These are phyloP conservation scores for Trichoderma sp. DNA, from an alignment of 2,329 filamentous ascomycete species.

Conservation along the genomic window DNA sequence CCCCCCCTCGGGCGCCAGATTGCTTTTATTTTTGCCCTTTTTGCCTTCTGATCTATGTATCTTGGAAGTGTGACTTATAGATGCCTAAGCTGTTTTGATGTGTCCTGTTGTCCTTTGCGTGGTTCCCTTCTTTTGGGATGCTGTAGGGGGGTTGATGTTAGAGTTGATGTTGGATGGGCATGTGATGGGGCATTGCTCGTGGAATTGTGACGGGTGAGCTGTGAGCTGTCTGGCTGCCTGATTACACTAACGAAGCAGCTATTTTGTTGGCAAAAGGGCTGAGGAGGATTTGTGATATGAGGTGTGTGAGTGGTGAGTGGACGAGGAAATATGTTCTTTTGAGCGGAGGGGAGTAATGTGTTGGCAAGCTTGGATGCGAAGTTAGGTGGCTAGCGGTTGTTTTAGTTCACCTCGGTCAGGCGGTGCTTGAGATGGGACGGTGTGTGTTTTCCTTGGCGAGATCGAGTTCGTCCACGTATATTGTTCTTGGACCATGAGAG, in stretches of 20 bases:
- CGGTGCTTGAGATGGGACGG: not conserved
- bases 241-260: not conserved
- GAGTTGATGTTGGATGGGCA: not conserved
- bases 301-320: not conserved
- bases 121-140: too few relatives aligned
- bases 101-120: too few relatives aligned
- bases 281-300: not conserved
- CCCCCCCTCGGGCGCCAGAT: constrained; percentile 37
- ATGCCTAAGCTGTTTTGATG: too few relatives aligned
- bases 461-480: constrained; percentile 4
- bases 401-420: constrained; percentile 1
- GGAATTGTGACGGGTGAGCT: not conserved
- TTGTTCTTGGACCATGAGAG: not conserved
- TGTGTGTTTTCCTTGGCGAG: not conserved
- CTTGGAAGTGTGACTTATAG: too few relatives aligned
- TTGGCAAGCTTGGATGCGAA: constrained; percentile 9
- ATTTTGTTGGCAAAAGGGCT: not conserved
- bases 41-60: not conserved
- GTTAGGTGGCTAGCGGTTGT: not conserved
- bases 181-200: not conserved
- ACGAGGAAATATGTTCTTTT: not conserved
- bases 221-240: not conserved
- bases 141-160: too few relatives aligned
- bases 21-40: not conserved
- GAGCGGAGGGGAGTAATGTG: not conserved